Evolutionary conservation across 2,329 filamentous ascomycete species (phyloP).

Genomic region (Pyrenophora teres): DNA sequence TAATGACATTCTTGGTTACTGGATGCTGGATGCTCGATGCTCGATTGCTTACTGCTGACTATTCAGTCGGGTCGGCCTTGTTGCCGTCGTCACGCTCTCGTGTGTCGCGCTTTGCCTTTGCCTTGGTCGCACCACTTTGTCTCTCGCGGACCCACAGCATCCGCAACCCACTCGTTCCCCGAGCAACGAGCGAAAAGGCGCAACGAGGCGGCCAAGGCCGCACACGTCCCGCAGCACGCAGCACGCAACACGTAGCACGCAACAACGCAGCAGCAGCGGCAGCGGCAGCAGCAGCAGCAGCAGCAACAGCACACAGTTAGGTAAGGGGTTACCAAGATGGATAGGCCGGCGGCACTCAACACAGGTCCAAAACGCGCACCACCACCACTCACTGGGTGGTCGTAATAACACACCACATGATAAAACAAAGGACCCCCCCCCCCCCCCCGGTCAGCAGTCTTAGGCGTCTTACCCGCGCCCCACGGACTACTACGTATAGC

Average conservation of each 20-base stretch:
- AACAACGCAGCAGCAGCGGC: no score
- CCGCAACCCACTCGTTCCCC: constrained; percentile 16
- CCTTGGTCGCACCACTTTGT: background rate
- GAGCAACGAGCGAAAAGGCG: constrained; percentile 2
- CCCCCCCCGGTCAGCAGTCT: constrained; percentile 13
- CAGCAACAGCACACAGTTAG: no score
- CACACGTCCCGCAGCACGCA: no score
- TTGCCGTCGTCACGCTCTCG: background rate
- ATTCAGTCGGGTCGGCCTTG: constrained; percentile 2
- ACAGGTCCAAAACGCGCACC: background rate
- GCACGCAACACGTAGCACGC: no score
- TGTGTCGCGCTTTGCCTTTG: background rate
- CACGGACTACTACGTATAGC: constrained; percentile 36
- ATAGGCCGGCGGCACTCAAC: background rate
- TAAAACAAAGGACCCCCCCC: constrained; percentile 4
- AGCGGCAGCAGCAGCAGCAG: no score
- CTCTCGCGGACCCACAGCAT: background rate
- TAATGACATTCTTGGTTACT: constrained; percentile 21
- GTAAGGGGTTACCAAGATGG: no score
- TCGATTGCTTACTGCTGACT: background rate
- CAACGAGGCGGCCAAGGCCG: background rate
- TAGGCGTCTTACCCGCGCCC: constrained; percentile 27
- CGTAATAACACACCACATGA: background rate
- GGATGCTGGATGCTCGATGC: constrained; percentile 8
- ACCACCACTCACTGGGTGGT: no score